These are phyloP conservation scores for Pilobolus umbonatus DNA, from an alignment of 192 early-diverging fungal species.

Conservation along the genomic window DNA sequence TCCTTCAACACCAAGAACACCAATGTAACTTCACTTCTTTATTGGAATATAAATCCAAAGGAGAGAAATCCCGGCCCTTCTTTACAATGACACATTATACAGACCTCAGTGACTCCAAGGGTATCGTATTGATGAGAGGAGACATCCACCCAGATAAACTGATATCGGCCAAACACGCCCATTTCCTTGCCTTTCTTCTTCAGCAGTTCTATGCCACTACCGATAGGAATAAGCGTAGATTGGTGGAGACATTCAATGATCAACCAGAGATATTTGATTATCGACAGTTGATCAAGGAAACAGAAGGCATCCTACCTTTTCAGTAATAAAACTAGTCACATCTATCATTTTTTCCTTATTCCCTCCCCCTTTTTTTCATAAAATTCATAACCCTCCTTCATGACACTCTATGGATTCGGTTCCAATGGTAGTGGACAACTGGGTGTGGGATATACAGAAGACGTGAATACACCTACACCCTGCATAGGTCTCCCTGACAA, in stretches of 20 bases:
- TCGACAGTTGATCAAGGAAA: constrained; percentile 47
- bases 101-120: constrained; percentile 75
- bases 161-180: constrained; percentile 63
- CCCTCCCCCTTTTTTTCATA: no score
- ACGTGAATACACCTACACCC: constrained; percentile 20
- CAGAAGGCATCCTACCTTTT: no score
- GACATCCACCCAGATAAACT: constrained; percentile 55
- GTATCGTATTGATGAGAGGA: constrained; percentile 87
- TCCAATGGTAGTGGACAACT: constrained; percentile 69
- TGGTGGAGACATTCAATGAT: constrained; percentile 78
- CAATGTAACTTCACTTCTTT: constrained; percentile 83
- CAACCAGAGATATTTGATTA: constrained; percentile 71
- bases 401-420: constrained; percentile 47
- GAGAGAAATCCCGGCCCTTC: constrained; percentile 68
- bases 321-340: no score
- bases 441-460: constrained; percentile 44
- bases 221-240: constrained; percentile 43
- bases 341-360: no score
- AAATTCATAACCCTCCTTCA: no score
- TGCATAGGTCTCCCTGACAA: constrained; percentile 11
- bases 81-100: constrained; percentile 87
- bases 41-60: constrained; percentile 84
- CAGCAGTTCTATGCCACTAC: constrained; percentile 88
- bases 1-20: constrained; percentile 79
- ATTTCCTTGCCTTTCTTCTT: constrained; percentile 69